Base-by-base conservation (phyloP, 2,329 filamentous ascomycete species). In the Calonectria multiphialidica region DNA sequence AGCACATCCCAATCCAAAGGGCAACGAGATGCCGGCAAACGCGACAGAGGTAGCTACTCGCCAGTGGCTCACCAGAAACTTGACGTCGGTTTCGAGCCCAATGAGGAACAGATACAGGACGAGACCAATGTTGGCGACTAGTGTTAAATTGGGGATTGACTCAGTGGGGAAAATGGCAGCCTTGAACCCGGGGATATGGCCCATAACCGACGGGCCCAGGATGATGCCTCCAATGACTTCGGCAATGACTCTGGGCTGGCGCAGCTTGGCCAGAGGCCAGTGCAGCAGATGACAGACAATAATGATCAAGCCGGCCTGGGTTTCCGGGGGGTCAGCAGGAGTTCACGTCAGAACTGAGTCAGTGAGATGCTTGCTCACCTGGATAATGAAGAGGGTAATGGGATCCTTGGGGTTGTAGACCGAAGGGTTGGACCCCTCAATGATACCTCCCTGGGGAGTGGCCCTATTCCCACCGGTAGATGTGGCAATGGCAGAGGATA, bases 81-180 rank as follows among this genome's bases (percentile, higher is more conserved):
- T 91, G 35, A 93, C 89, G 65, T 97, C 86, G 80, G 95, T 95
- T 85, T 98, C 95, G 3, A 98, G 87, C 1, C 94, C 95, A 21
- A 98, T 94, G 71, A 98, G 87, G 83, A 98, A 98, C 35, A 98
- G 86, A 81, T 96, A 98, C 12, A 98, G 87, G 16, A 97, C 90
- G 65, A 98, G 86, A 12, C 95, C 95, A 5, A 98, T 84, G 79
- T 97, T 97, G 64, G 95, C 95, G 53, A 94, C 94, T 68, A 95
- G 89, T 75, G 87, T 93, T 66, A 97, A 86, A 68, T 92, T 91
- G 3, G 94, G 92, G 81, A 97, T 93, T 5, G 94, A 95, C 0
- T 85, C 89, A 0, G 86, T 80, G 0, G 95, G 95, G 80, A 98
- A 98, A 75, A 98, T 96, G 72, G 92, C 87, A 4, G 86, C 83